These are phyloP conservation scores for Barnettozyma sp. DNA, from an alignment of 805 yeast species.

Conservation along the genomic window DNA sequence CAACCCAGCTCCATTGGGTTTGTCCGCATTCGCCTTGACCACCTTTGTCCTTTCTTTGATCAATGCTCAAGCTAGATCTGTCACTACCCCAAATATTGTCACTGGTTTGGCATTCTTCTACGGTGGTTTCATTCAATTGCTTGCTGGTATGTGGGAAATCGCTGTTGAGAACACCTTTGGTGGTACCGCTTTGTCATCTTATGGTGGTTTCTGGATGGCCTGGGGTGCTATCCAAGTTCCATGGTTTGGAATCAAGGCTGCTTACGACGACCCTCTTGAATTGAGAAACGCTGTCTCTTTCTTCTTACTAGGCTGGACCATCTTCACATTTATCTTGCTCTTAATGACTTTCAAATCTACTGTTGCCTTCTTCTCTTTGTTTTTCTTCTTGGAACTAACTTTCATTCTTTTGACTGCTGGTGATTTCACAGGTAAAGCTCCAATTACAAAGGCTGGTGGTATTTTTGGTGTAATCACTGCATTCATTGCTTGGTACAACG, in stretches of 20 bases:
- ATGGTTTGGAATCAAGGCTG: slow-evolving; percentile 51
- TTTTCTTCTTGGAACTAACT: slow-evolving; percentile 46
- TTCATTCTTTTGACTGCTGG: slow-evolving; percentile 50
- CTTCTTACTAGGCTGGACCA: slow-evolving; percentile 54
- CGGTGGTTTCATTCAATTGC: slow-evolving; percentile 54
- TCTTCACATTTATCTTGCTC: slow-evolving; percentile 50
- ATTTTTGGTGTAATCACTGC: slow-evolving; percentile 48
- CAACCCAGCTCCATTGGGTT: slow-evolving; percentile 61
- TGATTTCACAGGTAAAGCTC: slow-evolving; percentile 37
- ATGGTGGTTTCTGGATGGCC: slow-evolving; percentile 67
- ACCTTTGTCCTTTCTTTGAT: slow-evolving; percentile 53
- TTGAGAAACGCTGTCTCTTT: slow-evolving; percentile 50
- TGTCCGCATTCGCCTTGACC: slow-evolving; percentile 55
- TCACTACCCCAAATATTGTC: slow-evolving; percentile 44
- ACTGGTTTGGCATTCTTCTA: slow-evolving; percentile 54
- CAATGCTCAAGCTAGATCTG: slow-evolving; percentile 49
- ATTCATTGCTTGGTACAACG: slow-evolving; percentile 52
- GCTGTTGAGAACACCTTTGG: slow-evolving; percentile 61
- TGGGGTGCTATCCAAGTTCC: slow-evolving; percentile 53
- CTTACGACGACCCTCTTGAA: slow-evolving; percentile 38
- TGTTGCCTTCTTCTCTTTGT: slow-evolving; percentile 52
- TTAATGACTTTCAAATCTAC: slow-evolving; percentile 58
- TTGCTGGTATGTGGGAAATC: slow-evolving; percentile 64
- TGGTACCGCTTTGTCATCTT: slow-evolving; percentile 54
- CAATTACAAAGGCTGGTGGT: slow-evolving; percentile 48